Conservation (phyloP, 345 rosid genomes). For the Gossypium anomalum region DNA sequence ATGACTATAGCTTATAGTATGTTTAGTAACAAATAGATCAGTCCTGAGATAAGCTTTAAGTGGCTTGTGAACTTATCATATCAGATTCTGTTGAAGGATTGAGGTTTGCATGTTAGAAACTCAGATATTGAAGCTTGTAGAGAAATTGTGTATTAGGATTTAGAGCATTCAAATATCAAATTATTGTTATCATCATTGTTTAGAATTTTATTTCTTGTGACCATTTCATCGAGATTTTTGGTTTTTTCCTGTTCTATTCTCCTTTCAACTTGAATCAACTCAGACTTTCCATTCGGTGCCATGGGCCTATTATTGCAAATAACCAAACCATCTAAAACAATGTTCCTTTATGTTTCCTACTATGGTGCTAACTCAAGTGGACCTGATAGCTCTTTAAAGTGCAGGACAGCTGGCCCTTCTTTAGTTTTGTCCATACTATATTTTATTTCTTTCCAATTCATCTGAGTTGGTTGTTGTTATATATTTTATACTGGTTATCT, state of each 20-base stretch:
- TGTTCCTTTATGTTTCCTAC: not conserved
- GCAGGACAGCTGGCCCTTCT: not conserved
- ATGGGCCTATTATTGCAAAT: not conserved
- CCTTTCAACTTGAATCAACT: not conserved
- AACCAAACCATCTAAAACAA: not conserved
- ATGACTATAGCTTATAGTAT: not conserved
- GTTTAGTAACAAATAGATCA: not conserved
- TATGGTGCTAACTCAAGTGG: not conserved
- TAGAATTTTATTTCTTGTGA: not conserved
- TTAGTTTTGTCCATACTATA: not conserved
- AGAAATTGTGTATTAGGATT: not conserved
- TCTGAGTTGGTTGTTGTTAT: not conserved
- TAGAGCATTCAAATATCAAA: not conserved
- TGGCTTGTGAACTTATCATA: not conserved
- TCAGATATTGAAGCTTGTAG: not conserved
- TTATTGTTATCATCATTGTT: not conserved
- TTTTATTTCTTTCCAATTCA: not conserved
- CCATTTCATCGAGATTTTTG: not conserved
- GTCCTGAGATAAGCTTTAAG: constrained; percentile 2
- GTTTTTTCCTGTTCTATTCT: not conserved
- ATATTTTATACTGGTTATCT: not conserved
- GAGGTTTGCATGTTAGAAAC: not conserved
- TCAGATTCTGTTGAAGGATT: not conserved
- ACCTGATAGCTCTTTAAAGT: not conserved
- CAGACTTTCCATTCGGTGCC: not conserved